Conservation (phyloP, 805 yeast genomes). For the Wickerhamomyces chambardii region DNA sequence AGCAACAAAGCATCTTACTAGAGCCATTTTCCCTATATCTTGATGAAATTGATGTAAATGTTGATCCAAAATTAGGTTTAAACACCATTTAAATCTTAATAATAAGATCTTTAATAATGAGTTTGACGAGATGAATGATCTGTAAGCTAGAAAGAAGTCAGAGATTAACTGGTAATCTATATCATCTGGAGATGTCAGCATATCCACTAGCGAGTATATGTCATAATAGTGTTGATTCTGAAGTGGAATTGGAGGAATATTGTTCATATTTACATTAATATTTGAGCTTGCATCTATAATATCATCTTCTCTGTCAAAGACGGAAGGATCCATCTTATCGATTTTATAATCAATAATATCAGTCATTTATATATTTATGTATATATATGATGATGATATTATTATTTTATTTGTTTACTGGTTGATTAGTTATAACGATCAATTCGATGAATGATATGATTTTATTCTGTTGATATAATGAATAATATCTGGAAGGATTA, state of each 20-base stretch:
- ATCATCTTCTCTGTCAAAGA: constrained; percentile 6
- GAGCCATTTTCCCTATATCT: constrained; percentile 53
- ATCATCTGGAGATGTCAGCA: constrained; percentile 13
- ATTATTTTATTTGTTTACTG: too few species aligned
- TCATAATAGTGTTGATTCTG: constrained; percentile 5
- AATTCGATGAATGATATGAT: too few species aligned
- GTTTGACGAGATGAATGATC: constrained; percentile 55
- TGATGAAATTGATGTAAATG: constrained; percentile 19
- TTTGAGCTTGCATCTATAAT: neutral
- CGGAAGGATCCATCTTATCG: constrained; percentile 3
- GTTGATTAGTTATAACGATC: too few species aligned
- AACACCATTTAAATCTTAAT: constrained; percentile 66
- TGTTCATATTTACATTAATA: too few species aligned
- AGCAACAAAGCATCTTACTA: constrained; percentile 78
- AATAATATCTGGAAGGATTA: too few species aligned
- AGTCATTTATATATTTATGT: too few species aligned
- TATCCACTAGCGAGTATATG: constrained; percentile 9
- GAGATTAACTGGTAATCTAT: constrained; percentile 71
- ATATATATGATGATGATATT: too few species aligned
- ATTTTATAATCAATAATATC: constrained; percentile 9
- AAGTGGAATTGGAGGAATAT: neutral
- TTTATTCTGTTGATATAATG: too few species aligned
- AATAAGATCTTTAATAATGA: constrained; percentile 53
- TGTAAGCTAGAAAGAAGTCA: constrained; percentile 80
- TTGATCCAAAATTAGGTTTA: constrained; percentile 25